phyloP scores from a whole-genome alignment of 345 rosid species.

The Leavenworthia alabamica region DNA sequence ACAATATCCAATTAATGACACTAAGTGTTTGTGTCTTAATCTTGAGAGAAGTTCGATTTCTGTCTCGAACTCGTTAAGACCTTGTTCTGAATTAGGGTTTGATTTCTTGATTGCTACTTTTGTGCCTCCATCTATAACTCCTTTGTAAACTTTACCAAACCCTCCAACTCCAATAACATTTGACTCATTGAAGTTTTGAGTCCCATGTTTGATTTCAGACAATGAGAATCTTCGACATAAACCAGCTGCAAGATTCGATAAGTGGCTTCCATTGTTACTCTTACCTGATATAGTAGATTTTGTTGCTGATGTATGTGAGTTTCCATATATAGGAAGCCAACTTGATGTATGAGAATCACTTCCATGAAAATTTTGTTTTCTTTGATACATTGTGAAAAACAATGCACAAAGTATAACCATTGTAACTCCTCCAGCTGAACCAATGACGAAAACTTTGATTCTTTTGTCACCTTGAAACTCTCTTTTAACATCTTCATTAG shows the following conservation, averaged over 20 bases:
- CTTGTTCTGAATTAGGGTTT: constrained; percentile 80
- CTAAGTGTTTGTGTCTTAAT: constrained; percentile 86
- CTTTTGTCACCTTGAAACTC: constrained; percentile 20
- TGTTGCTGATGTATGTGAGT: constrained; percentile 56
- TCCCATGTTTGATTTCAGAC: constrained; percentile 55
- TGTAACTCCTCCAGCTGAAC: constrained; percentile 59
- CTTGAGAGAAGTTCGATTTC: constrained; percentile 87
- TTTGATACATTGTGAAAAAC: constrained; percentile 34
- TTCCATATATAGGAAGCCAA: constrained; percentile 61
- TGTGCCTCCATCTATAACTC: constrained; percentile 49
- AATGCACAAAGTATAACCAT: constrained; percentile 49
- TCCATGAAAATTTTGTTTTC: constrained; percentile 28
- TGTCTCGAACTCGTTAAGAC: constrained; percentile 72
- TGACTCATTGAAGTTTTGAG: constrained; percentile 57
- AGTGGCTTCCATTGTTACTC: constrained; percentile 40
- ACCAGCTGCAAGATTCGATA: constrained; percentile 54
- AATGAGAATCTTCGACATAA: constrained; percentile 65
- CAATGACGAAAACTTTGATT: constrained; percentile 27
- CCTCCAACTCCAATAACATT: constrained; percentile 85
- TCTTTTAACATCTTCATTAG: constrained; percentile 15
- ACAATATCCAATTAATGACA: constrained; percentile 79
- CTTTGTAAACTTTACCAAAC: constrained; percentile 84
- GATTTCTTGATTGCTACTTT: constrained; percentile 84
- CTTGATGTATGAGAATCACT: constrained; percentile 48
- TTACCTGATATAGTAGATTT: constrained; percentile 46